Evolutionary conservation across 202 grass and related monocot species (phyloP), one percentile per base, ranked within the genome.

Genomic region (Setaria italica): DNA sequence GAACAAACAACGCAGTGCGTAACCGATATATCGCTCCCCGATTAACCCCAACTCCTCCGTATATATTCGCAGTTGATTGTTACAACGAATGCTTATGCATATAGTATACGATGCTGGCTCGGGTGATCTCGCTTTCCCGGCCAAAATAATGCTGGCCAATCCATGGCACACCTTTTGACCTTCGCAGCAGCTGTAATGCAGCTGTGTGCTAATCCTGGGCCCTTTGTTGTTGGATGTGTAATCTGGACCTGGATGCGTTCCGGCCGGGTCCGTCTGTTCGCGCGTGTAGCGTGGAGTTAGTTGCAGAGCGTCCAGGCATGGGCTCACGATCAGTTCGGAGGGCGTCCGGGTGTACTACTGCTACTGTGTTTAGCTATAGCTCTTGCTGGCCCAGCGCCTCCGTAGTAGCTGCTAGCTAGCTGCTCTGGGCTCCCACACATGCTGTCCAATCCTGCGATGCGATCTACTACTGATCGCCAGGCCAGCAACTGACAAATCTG

Each of bases 141-240:
- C 81, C 19, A 70, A 53, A 75, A 87, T 75, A 68, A 69, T 83
- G 50, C 65, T 56, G 3, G 46, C 13, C 54, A 76, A 53, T 30
- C 12, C 41, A 76, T 19, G n/a, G 13, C 19, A 0, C 2, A 1
- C 60, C 7, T 47, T 83, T 53, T 79, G 19, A 74, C 58, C 69
- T 14, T 59, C 11, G 35, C 30, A 1, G 21, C 11, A 20, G 19
- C 3, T 11, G 19, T 66, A 9, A 11, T 20, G 41, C 11, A 58
- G 7, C 3, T 16, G 15, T 39, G 46, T 16, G 45, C 12, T 87
- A 20, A 71, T 55, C 54, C 63, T 1, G 71, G 21, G 1, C 20
- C 42, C 16, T 6, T 51, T 7, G 12, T 39, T 56, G 14, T 59
- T 25, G 25, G 25, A 25, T 25, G 25, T 25, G 25, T 25, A 25